Evolutionary conservation across 805 yeast genomes (phyloP).

Genomic region (Tetrapisispora taiwanensis): DNA sequence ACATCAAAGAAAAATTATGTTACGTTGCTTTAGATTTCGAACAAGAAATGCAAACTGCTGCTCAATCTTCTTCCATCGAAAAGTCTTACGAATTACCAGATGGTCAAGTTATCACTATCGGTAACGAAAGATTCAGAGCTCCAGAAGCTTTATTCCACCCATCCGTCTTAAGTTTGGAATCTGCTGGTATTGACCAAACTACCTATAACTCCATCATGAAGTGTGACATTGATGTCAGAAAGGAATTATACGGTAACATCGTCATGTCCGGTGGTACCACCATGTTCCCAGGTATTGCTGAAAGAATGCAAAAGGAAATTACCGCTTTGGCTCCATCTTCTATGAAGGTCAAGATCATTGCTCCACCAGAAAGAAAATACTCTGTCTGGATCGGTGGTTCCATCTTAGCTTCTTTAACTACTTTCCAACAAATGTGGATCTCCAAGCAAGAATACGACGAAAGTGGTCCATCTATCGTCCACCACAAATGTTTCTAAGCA

Average conservation of each 20-base stretch:
- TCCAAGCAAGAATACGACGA: slow-evolving; percentile 99
- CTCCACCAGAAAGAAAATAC: slow-evolving; percentile 99
- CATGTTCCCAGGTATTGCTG: slow-evolving; percentile 99
- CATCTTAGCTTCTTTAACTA: slow-evolving; percentile 93
- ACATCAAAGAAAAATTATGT: slow-evolving; percentile 95
- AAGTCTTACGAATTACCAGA: slow-evolving; percentile 99
- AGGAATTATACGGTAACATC: slow-evolving; percentile 97
- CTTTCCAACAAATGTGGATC: slow-evolving; percentile 99
- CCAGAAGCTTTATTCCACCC: slow-evolving; percentile 99
- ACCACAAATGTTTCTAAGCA: slow-evolving; percentile 40
- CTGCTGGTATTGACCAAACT: slow-evolving; percentile 99
- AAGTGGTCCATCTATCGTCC: slow-evolving; percentile 98
- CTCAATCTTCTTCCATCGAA: slow-evolving; percentile 96
- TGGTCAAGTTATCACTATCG: slow-evolving; percentile 98
- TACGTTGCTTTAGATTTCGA: slow-evolving; percentile 98
- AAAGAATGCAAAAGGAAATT: slow-evolving; percentile 99
- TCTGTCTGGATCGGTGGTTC: slow-evolving; percentile 99
- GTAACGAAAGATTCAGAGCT: slow-evolving; percentile 99
- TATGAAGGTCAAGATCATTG: slow-evolving; percentile 98
- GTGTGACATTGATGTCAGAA: slow-evolving; percentile 98
- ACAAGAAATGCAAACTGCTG: slow-evolving; percentile 98
- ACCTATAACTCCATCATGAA: slow-evolving; percentile 66
- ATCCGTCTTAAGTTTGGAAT: slow-evolving; percentile 78
- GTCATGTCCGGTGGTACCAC: slow-evolving; percentile 99
- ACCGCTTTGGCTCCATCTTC: slow-evolving; percentile 99